phyloP scores from a whole-genome alignment of 2,329 filamentous ascomycete genomes.

The Triangularia verruculosa region DNA sequence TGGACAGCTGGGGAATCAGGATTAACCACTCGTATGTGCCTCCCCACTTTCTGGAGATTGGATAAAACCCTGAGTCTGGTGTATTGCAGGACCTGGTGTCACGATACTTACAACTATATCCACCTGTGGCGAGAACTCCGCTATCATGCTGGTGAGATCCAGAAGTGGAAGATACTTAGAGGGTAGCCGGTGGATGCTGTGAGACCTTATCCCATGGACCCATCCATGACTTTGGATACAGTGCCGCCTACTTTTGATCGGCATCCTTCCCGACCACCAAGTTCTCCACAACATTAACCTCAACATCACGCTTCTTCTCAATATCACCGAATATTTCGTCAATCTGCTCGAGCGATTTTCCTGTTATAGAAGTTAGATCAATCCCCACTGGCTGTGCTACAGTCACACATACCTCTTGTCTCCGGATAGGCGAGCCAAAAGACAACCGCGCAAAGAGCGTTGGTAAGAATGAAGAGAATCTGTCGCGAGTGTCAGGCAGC shows the following conservation, averaged over 20 bases:
- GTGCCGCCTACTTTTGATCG: background rate
- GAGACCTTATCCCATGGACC: background rate
- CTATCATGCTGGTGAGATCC: too few relatives aligned
- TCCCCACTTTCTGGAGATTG: too few relatives aligned
- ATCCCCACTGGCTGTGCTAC: too few relatives aligned
- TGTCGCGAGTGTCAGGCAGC: slow-evolving; percentile 20
- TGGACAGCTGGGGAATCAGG: too few relatives aligned
- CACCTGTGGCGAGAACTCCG: too few relatives aligned
- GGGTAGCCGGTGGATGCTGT: too few relatives aligned
- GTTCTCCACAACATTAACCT: background rate
- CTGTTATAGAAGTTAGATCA: slow-evolving; percentile 25
- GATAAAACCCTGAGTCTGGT: too few relatives aligned
- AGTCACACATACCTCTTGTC: slow-evolving; percentile 33
- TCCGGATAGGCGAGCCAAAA: slow-evolving; percentile 39
- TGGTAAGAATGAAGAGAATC: slow-evolving; percentile 40
- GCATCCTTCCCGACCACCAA: background rate
- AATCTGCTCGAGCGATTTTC: slow-evolving; percentile 41
- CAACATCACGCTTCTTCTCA: slow-evolving; percentile 14
- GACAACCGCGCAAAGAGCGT: slow-evolving; percentile 36
- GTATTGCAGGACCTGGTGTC: too few relatives aligned
- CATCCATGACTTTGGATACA: background rate
- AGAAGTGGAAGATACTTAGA: too few relatives aligned
- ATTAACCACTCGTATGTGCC: too few relatives aligned
- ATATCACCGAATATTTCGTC: slow-evolving; percentile 41
- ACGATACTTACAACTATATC: too few relatives aligned